A percentile compares a stretch with the other conserved stretches of the same genome.
Conservation (phyloP, 129 eudicot genomes). For the Lactuca saligna region DNA sequence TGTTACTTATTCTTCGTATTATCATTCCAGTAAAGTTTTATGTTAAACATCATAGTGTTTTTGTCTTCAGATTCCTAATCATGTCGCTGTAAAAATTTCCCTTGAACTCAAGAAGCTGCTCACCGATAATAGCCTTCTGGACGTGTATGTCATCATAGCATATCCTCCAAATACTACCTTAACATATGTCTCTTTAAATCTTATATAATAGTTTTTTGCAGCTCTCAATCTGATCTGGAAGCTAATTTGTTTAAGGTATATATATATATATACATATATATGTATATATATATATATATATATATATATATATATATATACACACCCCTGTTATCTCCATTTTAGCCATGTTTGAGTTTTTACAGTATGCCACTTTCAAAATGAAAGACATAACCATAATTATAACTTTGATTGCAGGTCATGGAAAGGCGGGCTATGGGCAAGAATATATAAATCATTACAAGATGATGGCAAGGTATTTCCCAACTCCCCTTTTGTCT, state of each 20-base stretch:
- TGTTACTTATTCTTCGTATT: conserved; percentile 6
- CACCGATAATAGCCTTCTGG: conserved; percentile 47
- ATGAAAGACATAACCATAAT: no score
- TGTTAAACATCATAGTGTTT: conserved; percentile 13
- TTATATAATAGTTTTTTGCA: conserved; percentile 36
- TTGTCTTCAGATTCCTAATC: conserved; percentile 84
- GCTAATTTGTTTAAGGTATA: conserved; percentile 94
- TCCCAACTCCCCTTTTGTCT: not conserved
- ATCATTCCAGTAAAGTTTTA: conserved; percentile 7
- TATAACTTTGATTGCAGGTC: conserved; percentile 57
- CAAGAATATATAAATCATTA: conserved; percentile 93
- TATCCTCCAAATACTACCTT: conserved; percentile 9
- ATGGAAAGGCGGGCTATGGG: conserved; percentile 98
- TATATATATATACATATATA: no score
- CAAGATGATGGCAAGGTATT: conserved; percentile 94
- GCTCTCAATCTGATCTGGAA: conserved; percentile 34
- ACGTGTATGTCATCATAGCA: no score
- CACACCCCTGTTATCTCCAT: not conserved
- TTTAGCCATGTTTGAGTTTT: no score
- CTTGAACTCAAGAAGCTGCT: conserved; percentile 98
- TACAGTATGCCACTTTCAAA: no score
- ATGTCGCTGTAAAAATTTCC: conserved; percentile 92
- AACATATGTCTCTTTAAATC: conserved; percentile 9
- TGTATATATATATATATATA: no score
- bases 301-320: no score